Evolutionary conservation across 345 rosid genomes (phyloP).

Genomic region (Cardamine chenopodiifolia): DNA sequence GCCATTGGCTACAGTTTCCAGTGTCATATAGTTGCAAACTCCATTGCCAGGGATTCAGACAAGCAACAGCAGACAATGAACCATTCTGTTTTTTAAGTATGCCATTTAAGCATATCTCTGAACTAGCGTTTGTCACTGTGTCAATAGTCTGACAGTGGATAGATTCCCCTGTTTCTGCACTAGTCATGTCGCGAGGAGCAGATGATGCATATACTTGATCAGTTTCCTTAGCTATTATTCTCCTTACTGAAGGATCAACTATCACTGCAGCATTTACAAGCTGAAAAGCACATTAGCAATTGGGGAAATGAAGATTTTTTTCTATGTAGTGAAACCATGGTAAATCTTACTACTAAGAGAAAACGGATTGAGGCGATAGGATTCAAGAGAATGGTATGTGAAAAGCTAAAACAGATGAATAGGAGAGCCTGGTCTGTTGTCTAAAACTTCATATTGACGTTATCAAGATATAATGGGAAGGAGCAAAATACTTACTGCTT

Average conservation of each 20-base stretch:
- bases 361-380: background rate
- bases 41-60: constrained; percentile 82
- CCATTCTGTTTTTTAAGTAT: constrained; percentile 31
- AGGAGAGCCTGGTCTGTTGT: background rate
- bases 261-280: constrained; percentile 78
- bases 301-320: background rate
- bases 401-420: background rate
- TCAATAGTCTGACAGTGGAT: background rate
- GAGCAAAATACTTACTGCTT: constrained; percentile 47
- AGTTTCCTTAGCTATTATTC: constrained; percentile 62
- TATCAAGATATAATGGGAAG: background rate
- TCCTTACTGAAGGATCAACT: constrained; percentile 64
- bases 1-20: constrained; percentile 50
- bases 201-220: constrained; percentile 57
- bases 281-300: constrained; percentile 47
- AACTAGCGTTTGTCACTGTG: constrained; percentile 1
- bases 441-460: background rate
- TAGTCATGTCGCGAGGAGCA: constrained; percentile 29
- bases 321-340: constrained; percentile 4
- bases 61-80: constrained; percentile 48
- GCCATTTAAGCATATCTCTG: constrained; percentile 36
- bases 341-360: background rate
- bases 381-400: background rate
- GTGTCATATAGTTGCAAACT: constrained; percentile 38
- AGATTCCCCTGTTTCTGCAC: constrained; percentile 8